Conservation (phyloP, 805 yeast genomes). For the Ogataea henricii region DNA sequence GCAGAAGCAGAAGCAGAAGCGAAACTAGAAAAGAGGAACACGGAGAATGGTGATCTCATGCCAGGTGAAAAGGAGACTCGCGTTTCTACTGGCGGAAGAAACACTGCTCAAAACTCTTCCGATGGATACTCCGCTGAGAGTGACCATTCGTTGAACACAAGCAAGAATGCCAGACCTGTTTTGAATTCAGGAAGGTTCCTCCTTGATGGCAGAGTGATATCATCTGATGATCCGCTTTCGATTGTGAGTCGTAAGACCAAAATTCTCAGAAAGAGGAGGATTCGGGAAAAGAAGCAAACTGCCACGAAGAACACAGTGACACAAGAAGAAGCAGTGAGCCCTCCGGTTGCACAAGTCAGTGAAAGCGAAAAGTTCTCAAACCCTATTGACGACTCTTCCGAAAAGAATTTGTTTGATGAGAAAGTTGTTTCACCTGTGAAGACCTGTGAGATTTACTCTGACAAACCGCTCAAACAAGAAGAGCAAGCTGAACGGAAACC, state of each 20-base stretch:
- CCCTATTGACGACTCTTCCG: neutral
- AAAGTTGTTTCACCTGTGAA: neutral
- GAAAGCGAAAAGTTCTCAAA: neutral
- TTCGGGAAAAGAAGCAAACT: neutral
- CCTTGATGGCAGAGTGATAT: slow-evolving; percentile 15
- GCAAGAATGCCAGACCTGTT: slow-evolving; percentile 9
- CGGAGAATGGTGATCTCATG: no score
- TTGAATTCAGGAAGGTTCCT: slow-evolving; percentile 1
- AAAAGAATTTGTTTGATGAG: neutral
- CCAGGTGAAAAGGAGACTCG: no score
- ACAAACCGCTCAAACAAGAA: neutral
- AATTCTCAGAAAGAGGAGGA: slow-evolving; percentile 2
- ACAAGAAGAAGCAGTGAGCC: neutral
- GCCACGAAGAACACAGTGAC: no score
- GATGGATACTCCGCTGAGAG: slow-evolving; percentile 8
- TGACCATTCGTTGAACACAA: slow-evolving; percentile 27
- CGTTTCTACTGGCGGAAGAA: no score
- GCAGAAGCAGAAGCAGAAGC: no score
- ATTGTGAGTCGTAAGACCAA: slow-evolving; percentile 9
- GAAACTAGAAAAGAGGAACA: no score
- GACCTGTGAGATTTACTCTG: neutral
- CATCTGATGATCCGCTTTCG: slow-evolving; percentile 26
- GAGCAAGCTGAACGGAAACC: neutral
- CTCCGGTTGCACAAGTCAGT: neutral
- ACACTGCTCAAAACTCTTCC: neutral